Percentiles rank a stretch among this genome's conserved stretches.
Evolutionary conservation across 169 alveolate species (phyloP).

Genomic region (Eimeria necatrix): DNA sequence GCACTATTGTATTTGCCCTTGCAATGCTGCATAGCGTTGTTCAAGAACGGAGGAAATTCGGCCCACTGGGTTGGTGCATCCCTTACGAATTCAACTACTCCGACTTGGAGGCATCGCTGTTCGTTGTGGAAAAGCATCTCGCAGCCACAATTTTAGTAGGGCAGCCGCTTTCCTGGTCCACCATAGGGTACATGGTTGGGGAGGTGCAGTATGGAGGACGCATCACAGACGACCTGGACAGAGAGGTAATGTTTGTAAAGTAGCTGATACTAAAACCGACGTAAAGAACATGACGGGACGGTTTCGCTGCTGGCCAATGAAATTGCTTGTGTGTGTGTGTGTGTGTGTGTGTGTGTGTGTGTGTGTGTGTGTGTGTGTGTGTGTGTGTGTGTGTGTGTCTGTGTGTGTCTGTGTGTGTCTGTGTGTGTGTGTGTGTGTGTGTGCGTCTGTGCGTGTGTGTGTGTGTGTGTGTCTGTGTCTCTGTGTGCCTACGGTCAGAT

Average conservation of each 20-base stretch:
- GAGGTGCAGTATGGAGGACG: conserved; percentile 98
- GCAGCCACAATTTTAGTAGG: conserved; percentile 92
- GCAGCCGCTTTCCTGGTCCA: conserved; percentile 93
- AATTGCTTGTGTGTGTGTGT: no score
- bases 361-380: no score
- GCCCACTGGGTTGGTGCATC: conserved; percentile 97
- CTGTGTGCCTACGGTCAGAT: conserved; percentile 58
- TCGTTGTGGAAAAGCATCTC: conserved; percentile 96
- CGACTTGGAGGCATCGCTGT: conserved; percentile 97
- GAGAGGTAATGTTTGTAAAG: conserved; percentile 87
- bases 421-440: neutral
- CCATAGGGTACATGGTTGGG: conserved; percentile 96
- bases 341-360: no score
- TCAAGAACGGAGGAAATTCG: conserved; percentile 97
- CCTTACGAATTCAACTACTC: conserved; percentile 98
- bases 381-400: no score
- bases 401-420: neutral
- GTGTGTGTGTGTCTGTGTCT: neutral
- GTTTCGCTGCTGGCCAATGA: no score
- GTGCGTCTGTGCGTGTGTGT: neutral
- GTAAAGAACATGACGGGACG: no score
- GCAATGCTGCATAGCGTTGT: conserved; percentile 91
- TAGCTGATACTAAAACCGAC: no score
- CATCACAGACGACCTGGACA: conserved; percentile 96
- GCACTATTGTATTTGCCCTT: conserved; percentile 93